phyloP scores from a whole-genome alignment of 2,329 filamentous ascomycete species.

The Ophiostoma sp. region DNA sequence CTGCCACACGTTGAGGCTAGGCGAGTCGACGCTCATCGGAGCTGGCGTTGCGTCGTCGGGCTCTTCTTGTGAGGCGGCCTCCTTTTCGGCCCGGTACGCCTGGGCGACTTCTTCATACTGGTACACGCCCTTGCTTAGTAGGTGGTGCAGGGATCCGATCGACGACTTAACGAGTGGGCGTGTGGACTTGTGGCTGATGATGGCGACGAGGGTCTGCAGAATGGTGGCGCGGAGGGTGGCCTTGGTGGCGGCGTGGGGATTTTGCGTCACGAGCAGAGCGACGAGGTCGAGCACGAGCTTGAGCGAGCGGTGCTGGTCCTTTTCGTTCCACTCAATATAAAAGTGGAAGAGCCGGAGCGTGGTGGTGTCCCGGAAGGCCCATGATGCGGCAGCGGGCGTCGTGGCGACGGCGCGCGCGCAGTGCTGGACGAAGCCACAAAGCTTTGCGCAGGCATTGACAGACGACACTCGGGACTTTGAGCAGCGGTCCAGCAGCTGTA shows the following conservation, averaged over 20 bases:
- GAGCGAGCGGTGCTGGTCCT: conserved; percentile 59
- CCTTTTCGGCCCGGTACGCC: conserved; percentile 36
- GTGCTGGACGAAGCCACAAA: conserved; percentile 58
- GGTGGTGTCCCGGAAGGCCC: conserved; percentile 48
- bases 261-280: conserved; percentile 45
- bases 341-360: conserved; percentile 52
- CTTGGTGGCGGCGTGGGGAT: conserved; percentile 41
- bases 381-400: conserved; percentile 36
- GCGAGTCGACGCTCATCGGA: conserved; percentile 14
- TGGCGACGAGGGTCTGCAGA: conserved; percentile 49
- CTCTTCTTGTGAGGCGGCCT: not conserved
- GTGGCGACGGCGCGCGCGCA: conserved; percentile 47
- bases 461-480: conserved; percentile 51
- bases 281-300: conserved; percentile 56
- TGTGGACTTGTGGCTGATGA: conserved; percentile 55
- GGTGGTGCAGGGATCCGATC: conserved; percentile 60
- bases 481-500: conserved; percentile 44
- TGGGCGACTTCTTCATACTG: conserved; percentile 42
- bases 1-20: conserved; percentile 30
- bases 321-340: conserved; percentile 63
- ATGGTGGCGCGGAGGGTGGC: conserved; percentile 41
- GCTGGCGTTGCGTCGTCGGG: not conserved
- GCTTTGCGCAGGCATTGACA: conserved; percentile 53
- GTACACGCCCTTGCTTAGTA: conserved; percentile 57
- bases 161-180: conserved; percentile 64